Conservation (phyloP, 2,329 filamentous ascomycete species). For the Mollisia scopiformis region DNA sequence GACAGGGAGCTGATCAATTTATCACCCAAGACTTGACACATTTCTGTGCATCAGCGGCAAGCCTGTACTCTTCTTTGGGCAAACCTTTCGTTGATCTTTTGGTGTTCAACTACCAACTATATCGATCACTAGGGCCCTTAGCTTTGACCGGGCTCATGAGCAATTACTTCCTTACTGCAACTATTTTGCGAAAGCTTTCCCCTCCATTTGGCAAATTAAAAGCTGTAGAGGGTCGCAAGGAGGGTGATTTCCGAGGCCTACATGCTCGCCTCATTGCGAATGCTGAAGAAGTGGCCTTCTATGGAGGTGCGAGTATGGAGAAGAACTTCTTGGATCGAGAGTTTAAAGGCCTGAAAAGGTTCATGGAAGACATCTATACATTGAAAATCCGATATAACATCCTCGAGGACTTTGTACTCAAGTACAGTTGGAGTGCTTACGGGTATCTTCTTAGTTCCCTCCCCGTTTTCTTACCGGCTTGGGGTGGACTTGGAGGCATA, state of each 20-base stretch:
- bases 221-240: constrained; percentile 90
- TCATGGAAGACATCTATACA: constrained; percentile 99
- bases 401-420: constrained; percentile 95
- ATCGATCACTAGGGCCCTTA: constrained; percentile 85
- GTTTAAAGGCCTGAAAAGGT: constrained; percentile 89
- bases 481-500: constrained; percentile 81
- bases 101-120: constrained; percentile 98
- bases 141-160: constrained; percentile 84
- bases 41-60: constrained; percentile 91
- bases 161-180: constrained; percentile 94
- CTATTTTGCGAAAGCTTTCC: constrained; percentile 82
- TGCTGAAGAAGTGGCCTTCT: constrained; percentile 97
- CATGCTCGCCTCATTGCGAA: constrained; percentile 94
- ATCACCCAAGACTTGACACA: constrained; percentile 96
- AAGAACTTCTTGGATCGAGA: constrained; percentile 89
- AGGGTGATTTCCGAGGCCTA: constrained; percentile 91
- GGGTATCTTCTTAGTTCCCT: constrained; percentile 92
- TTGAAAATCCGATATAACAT: constrained; percentile 99
- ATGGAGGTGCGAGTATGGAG: constrained; percentile 93
- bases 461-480: constrained; percentile 90
- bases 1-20: constrained; percentile 91
- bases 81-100: constrained; percentile 97
- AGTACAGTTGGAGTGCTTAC: constrained; percentile 98
- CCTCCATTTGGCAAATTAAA: constrained; percentile 97
- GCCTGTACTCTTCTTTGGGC: constrained; percentile 93